Conservation (phyloP, 768 basidiomycete species). For the Naganishia antarctica region DNA sequence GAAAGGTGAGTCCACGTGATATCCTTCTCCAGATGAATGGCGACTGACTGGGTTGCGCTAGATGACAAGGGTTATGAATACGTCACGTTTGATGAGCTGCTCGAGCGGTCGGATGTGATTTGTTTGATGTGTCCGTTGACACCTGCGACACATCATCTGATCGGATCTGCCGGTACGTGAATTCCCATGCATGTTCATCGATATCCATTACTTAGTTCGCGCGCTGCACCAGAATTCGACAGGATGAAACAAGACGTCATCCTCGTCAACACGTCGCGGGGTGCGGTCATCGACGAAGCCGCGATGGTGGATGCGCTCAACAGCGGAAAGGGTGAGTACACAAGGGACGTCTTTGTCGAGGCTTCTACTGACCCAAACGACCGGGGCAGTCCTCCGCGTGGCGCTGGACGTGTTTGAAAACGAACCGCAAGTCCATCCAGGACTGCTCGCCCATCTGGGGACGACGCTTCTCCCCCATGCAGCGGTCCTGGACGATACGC, state of each 20-base stretch:
- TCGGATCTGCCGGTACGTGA: conserved; percentile 10
- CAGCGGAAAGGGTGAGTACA: conserved; percentile 70
- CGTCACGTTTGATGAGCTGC: conserved; percentile 60
- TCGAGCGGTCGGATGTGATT: conserved; percentile 70
- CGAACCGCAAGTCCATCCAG: conserved; percentile 77
- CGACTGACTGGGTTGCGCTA: not conserved
- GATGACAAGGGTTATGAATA: conserved; percentile 59
- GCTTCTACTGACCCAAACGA: conserved; percentile 5
- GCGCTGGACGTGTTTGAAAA: conserved; percentile 82
- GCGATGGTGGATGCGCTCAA: conserved; percentile 80
- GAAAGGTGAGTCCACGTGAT: conserved; percentile 55
- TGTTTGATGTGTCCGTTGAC: conserved; percentile 80
- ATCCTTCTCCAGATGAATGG: not conserved
- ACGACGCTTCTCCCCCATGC: conserved; percentile 77
- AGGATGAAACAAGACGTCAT: conserved; percentile 70
- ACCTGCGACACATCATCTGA: conserved; percentile 55
- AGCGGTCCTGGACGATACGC: conserved; percentile 17
- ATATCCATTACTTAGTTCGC: not conserved
- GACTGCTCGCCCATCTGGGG: conserved; percentile 72
- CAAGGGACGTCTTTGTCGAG: not conserved
- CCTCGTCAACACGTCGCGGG: conserved; percentile 83
- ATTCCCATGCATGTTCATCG: not conserved
- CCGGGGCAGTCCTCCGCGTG: conserved; percentile 57
- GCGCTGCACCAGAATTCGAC: conserved; percentile 63
- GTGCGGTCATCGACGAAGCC: conserved; percentile 80